These are phyloP conservation scores for Cynanchum wilfordii DNA, from an alignment of 257 asterid species.

Conservation along the genomic window DNA sequence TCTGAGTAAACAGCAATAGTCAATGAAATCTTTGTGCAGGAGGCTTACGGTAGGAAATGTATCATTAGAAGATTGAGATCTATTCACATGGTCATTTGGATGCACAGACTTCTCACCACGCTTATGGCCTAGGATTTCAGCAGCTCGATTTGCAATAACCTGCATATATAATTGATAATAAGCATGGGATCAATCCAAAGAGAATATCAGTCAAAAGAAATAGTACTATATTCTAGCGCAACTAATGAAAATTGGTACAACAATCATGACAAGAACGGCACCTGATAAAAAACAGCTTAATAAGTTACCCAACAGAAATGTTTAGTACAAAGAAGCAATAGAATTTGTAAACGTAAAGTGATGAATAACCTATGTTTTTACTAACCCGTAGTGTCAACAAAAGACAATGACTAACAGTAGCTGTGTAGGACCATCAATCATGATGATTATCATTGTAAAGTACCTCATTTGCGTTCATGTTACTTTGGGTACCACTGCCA, in stretches of 20 bases:
- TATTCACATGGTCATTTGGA: constrained; percentile 95
- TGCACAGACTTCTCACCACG: constrained; percentile 90
- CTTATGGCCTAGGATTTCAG: constrained; percentile 90
- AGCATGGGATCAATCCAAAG: constrained; percentile 12
- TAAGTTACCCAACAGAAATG: neutral
- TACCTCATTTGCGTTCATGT: constrained; percentile 99
- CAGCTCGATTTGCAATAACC: constrained; percentile 99
- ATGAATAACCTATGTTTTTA: neutral
- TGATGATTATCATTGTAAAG: constrained; percentile 14
- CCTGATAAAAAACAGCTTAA: neutral
- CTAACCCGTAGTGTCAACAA: neutral
- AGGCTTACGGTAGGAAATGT: constrained; percentile 93
- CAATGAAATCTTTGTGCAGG: constrained; percentile 14
- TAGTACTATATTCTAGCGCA: neutral
- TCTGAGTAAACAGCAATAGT: neutral
- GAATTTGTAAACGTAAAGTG: neutral
- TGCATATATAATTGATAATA: constrained; percentile 24
- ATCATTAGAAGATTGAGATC: constrained; percentile 97
- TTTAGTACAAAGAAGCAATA: constrained; percentile 2
- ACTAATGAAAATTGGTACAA: neutral
- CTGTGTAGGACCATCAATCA: neutral
- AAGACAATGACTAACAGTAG: neutral
- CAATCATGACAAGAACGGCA: neutral
- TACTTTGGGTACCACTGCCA: constrained; percentile 98
- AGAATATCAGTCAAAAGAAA: neutral